Evolutionary conservation across 306 rosid genomes (phyloP), one percentile per base, ranked within the genome.

Genomic region (Dryas octopetala): DNA sequence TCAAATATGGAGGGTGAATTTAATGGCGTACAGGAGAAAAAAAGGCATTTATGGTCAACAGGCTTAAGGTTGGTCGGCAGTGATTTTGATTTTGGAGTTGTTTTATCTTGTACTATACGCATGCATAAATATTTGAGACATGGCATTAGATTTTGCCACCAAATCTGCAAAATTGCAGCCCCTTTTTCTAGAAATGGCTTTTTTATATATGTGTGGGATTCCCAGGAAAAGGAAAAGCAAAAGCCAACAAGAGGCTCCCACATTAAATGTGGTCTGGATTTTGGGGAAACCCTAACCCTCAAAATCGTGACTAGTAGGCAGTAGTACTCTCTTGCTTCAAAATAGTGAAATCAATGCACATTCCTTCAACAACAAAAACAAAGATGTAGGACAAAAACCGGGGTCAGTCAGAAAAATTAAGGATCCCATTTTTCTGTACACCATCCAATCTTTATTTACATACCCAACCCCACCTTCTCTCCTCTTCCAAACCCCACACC

Each of bases 351-450:
- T 88, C 73, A 80, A 88, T 82, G 89, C 86, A 86, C 88, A 88
- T 89, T 89, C 97, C 91, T 75, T 85, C 81, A 28, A 19, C 75
- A 68, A 52, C 80, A 80, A 85, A 87, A 83, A 86, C 93, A 91
- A 89, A 74, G 74, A 71, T 55, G 85, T 76, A 82, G 74, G 90
- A 88, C 96, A 88, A 91, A 76, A 3, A 89, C 23, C 23, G 76
- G 51, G 65, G 86, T 84, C 87, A 80, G 82, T 14, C n/a, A 49
- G 73, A 77, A 81, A 72, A 67, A 44, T 47, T 63, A 49, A 62
- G 58, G 1, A 69, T 53, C 71, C 72, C 58, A 69, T 50, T 79
- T 78, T 77, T 68, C 80, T 67, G 58, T 62, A 48, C 74, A 60
- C 66, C 52, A 19, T 23, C 32, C 54, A 11, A 32, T 78, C 46